phyloP scores from a whole-genome alignment of 257 asterid species.

The Nemophila menziesii region DNA sequence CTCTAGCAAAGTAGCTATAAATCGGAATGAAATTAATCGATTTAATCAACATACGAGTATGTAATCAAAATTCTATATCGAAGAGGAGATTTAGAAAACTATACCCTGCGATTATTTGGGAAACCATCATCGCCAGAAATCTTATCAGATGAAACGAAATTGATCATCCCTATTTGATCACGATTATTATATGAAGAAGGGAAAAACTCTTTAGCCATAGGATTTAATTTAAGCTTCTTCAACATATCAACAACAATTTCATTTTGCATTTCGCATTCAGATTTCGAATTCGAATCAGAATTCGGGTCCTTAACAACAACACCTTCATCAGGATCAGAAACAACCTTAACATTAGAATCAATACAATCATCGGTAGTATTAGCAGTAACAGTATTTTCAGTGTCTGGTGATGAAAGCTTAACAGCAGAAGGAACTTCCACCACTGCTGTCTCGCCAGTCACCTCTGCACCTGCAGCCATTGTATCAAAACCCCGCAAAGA shows the following conservation, averaged over 20 bases:
- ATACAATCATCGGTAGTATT: constrained; percentile 12
- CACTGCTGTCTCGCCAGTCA: constrained; percentile 53
- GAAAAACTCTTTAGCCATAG: constrained; percentile 79
- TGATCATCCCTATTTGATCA: constrained; percentile 31
- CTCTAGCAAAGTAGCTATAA: constrained; percentile 5
- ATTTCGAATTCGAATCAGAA: constrained; percentile 37
- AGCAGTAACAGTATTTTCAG: constrained; percentile 14
- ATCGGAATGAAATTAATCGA: neutral
- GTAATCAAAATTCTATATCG: constrained; percentile 1
- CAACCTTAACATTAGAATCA: constrained; percentile 28
- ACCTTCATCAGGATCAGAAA: constrained; percentile 18
- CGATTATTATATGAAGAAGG: constrained; percentile 59
- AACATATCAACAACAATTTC: constrained; percentile 54
- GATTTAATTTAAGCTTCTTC: constrained; percentile 72
- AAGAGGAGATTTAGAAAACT: constrained; percentile 11
- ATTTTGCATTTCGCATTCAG: constrained; percentile 56
- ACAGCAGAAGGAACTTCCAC: constrained; percentile 34
- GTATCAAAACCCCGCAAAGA: constrained; percentile 22
- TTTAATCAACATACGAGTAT: neutral
- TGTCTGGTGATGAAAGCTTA: constrained; percentile 38
- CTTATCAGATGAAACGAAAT: constrained; percentile 36
- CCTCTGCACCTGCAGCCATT: constrained; percentile 89
- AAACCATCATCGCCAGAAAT: constrained; percentile 39
- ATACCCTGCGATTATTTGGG: constrained; percentile 61
- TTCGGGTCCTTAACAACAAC: constrained; percentile 40